Conservation (phyloP, 192 early-diverging fungal genomes). For the Backusella mclennaniae region DNA sequence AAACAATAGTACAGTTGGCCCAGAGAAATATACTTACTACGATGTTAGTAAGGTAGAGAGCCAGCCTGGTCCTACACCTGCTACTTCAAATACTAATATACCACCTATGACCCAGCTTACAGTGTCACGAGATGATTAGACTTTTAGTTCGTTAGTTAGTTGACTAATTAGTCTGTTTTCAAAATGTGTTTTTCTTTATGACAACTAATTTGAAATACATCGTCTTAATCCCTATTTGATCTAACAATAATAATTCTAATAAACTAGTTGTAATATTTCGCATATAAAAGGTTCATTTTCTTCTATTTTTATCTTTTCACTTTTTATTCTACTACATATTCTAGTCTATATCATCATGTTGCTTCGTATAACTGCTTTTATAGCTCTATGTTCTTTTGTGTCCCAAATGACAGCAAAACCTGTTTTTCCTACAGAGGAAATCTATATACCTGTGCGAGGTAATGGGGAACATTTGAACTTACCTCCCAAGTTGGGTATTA, state of each 20-base stretch:
- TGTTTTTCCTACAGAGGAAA: not conserved
- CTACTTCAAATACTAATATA: not conserved
- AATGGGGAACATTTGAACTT: not conserved
- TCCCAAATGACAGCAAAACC: not conserved
- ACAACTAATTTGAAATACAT: not conserved
- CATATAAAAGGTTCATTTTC: not conserved
- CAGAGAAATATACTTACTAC: not conserved
- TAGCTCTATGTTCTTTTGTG: not conserved
- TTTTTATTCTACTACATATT: not conserved
- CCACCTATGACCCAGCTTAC: not conserved
- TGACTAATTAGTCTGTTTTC: not conserved
- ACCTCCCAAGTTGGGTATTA: not conserved
- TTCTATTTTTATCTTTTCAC: not conserved
- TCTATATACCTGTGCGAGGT: not conserved
- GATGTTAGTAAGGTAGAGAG: not conserved
- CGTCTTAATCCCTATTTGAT: not conserved
- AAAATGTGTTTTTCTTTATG: not conserved
- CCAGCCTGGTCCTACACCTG: not conserved
- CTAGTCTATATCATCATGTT: not conserved
- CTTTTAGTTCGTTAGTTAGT: not conserved
- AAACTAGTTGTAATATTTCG: not conserved
- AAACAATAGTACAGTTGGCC: not conserved
- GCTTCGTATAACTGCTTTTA: not conserved
- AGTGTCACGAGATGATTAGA: not conserved
- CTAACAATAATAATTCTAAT: not conserved